Evolutionary conservation across 2,329 filamentous ascomycete species (phyloP).

Genomic region (Arthrobotrys conoides): DNA sequence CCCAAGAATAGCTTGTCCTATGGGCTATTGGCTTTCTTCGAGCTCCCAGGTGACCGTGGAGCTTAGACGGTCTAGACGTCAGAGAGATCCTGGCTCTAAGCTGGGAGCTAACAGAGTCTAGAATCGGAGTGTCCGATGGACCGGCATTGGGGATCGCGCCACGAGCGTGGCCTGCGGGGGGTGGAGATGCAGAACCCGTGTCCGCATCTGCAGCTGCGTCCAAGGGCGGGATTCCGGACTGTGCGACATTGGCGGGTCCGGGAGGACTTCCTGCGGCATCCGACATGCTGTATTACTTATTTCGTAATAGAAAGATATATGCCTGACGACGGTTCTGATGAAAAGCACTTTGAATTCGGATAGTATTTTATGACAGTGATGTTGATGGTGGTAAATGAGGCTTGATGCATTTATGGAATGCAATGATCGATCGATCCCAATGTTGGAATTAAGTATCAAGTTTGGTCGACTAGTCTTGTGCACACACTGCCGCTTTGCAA

Average conservation of each 20-base stretch:
- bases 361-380: too few relatives aligned
- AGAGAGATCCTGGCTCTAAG: constrained; percentile 2
- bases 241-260: constrained; percentile 27
- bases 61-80: constrained; percentile 17
- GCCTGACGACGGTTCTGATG: too few relatives aligned
- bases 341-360: too few relatives aligned
- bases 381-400: too few relatives aligned
- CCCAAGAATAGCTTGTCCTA: constrained; percentile 45
- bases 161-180: constrained; percentile 27
- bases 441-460: too few relatives aligned
- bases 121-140: constrained; percentile 26
- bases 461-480: too few relatives aligned
- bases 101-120: constrained; percentile 18
- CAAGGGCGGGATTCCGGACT: constrained; percentile 13
- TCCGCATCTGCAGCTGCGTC: neutral
- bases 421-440: too few relatives aligned
- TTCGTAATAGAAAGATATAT: too few relatives aligned
- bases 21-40: constrained; percentile 43
- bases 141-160: constrained; percentile 36
- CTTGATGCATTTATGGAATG: too few relatives aligned
- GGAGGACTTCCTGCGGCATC: constrained; percentile 30
- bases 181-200: constrained; percentile 25
- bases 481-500: too few relatives aligned
- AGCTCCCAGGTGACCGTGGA: neutral
- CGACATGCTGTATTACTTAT: constrained; percentile 9